phyloP scores from a whole-genome alignment of 768 basidiomycete species.

The Astraeus odoratus region DNA sequence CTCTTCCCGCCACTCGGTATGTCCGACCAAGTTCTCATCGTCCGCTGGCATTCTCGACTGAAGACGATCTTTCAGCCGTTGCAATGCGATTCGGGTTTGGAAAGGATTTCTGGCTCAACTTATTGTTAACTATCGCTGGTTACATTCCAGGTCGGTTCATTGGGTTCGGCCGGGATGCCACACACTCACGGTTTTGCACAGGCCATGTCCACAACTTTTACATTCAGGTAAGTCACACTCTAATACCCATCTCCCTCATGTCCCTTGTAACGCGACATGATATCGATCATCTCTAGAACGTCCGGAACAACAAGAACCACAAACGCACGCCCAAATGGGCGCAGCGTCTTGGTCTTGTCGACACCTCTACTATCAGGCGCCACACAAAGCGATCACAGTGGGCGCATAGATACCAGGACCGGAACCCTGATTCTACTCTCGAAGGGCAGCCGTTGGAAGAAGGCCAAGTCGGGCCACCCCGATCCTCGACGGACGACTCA shows the following conservation, averaged over 20 bases:
- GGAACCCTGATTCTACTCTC: conserved; percentile 60
- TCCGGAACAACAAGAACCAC: conserved; percentile 92
- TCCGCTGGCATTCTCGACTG: not conserved
- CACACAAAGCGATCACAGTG: conserved; percentile 79
- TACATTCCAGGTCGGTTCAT: conserved; percentile 68
- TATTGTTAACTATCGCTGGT: conserved; percentile 81
- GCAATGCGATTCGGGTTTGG: conserved; percentile 91
- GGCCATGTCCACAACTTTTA: conserved; percentile 93
- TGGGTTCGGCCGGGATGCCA: not conserved
- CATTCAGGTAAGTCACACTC: conserved; percentile 53
- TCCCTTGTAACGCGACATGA: conserved; percentile 5
- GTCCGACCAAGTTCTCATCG: no score
- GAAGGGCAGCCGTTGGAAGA: conserved; percentile 72
- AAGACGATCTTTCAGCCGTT: conserved; percentile 60
- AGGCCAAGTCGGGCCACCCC: conserved; percentile 50
- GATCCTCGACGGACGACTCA: conserved; percentile 7
- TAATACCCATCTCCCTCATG: not conserved
- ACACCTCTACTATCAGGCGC: conserved; percentile 70
- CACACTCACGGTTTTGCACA: conserved; percentile 20
- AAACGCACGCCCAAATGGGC: conserved; percentile 95
- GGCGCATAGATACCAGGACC: conserved; percentile 82
- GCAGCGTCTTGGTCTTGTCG: conserved; percentile 82
- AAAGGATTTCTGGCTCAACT: conserved; percentile 85
- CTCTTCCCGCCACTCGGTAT: no score
- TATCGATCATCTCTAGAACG: conserved; percentile 52